Base-by-base conservation (phyloP, 768 basidiomycete species). In the Lentinula guzmanii region DNA sequence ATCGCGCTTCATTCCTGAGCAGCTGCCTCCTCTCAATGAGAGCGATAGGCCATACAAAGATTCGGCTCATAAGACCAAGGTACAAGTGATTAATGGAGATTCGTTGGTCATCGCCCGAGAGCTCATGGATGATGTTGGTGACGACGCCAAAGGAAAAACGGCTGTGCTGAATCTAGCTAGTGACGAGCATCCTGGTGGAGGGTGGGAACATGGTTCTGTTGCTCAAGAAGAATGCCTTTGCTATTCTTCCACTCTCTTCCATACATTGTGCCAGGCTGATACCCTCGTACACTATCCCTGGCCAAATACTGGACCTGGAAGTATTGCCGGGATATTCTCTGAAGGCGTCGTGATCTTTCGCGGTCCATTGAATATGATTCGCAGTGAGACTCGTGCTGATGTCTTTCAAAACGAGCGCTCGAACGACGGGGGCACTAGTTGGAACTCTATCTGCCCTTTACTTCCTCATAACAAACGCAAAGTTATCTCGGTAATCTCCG, bases 161-260 rank as follows among this genome's bases (percentile, higher is more conserved):
- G 68, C 65, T 6, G 67, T 69, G 13, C 60, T 68, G 48, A 69
- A 67, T 35, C 52, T 70, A n/a, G 69, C 69, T 10, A 67, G 66
- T 39, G 69, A 70, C 43, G 55, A 54, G 28, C 4, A 28, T 9
- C 63, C 60, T 11, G 69, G 52, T 33, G 69, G 69, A 7, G 66
- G 66, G 7, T 70, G 69, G 69, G 21, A 39, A 34, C 13, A 28
- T 7, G 53, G 31, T 10, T 43, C 60, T 39, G 5, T 51, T 13
- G 39, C 43, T 15, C 55, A 57, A 37, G 55, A 57, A 57, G 55
- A 57, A 57, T 42, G 41, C 1, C 64, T 71, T 0, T 70, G 70
- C 62, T 71, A 71, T 62, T 68, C 70, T 3, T 70, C 70, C 18
- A 71, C 70, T 5, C 53, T 71, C 9, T 71, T 66, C 52, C 45